phyloP scores from a whole-genome alignment of 192 early-diverging fungal species.

The Coemansia furcata region DNA sequence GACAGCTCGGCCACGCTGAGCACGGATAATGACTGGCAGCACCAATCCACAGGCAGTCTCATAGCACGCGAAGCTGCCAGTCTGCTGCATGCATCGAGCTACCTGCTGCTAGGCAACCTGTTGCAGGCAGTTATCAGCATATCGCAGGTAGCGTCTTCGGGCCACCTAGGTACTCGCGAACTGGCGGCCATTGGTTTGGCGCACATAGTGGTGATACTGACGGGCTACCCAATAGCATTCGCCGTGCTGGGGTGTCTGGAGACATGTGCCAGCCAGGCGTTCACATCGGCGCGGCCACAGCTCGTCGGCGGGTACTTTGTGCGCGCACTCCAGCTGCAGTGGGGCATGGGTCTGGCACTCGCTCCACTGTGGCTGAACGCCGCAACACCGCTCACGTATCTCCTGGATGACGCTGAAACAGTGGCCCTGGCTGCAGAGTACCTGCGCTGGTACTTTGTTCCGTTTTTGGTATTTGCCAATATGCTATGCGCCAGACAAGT shows the following conservation, averaged over 20 bases:
- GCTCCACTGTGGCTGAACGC: constrained; percentile 39
- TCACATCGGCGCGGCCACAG: constrained; percentile 45
- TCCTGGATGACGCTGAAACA: constrained; percentile 14
- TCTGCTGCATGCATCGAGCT: constrained; percentile 30
- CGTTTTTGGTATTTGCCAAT: constrained; percentile 41
- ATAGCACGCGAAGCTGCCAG: constrained; percentile 14
- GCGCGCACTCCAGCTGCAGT: constrained; percentile 38
- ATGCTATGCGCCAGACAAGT: constrained; percentile 31
- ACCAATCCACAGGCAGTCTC: constrained; percentile 8
- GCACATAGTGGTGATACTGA: constrained; percentile 71
- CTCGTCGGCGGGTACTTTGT: constrained; percentile 49
- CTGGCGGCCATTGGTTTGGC: constrained; percentile 70
- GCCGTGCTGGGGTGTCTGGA: constrained; percentile 74
- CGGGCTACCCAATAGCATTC: constrained; percentile 68
- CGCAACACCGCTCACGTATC: constrained; percentile 13
- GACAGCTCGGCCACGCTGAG: constrained; percentile 6
- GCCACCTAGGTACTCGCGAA: constrained; percentile 63
- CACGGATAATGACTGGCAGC: neutral
- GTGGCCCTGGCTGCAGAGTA: constrained; percentile 25
- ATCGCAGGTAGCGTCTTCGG: constrained; percentile 63
- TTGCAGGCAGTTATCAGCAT: constrained; percentile 66
- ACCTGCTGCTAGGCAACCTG: constrained; percentile 59
- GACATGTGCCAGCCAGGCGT: constrained; percentile 74
- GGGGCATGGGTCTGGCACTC: constrained; percentile 34
- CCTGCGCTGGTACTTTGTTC: constrained; percentile 50